These are phyloP conservation scores for Chamaecyparis obtusa DNA, from an alignment of 75 land plant genomes.

Conservation along the genomic window DNA sequence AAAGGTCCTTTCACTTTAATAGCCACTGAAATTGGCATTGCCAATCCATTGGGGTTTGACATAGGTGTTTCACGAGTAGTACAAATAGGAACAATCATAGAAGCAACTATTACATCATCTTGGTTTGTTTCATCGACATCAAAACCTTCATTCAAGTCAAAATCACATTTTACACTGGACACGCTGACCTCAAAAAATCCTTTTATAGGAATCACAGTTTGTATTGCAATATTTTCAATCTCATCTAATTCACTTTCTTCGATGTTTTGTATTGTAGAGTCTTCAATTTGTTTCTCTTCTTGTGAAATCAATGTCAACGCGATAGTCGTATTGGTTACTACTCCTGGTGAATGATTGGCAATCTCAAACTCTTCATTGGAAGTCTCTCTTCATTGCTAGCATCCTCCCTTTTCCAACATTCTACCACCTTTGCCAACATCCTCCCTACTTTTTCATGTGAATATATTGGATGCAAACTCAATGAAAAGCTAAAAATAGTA, in stretches of 20 bases:
- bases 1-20: conserved; percentile 86
- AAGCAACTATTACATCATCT: conserved; percentile 26
- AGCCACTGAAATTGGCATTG: conserved; percentile 67
- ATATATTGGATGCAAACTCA: too few species aligned
- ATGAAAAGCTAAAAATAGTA: too few species aligned
- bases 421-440: too few species aligned
- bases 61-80: conserved; percentile 16
- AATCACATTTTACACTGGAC: conserved; percentile 41
- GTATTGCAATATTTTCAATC: neutral
- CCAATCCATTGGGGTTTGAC: conserved; percentile 26
- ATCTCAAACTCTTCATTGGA: neutral
- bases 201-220: neutral
- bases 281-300: conserved; percentile 2
- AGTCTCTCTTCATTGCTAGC: neutral
- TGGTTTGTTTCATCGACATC: conserved; percentile 49
- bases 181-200: conserved; percentile 2
- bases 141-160: conserved; percentile 92
- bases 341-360: neutral
- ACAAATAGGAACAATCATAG: conserved; percentile 19
- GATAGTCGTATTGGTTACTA: neutral
- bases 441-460: too few species aligned
- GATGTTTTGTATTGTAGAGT: neutral
- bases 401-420: too few species aligned
- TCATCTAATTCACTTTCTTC: neutral
- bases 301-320: neutral